A percentile compares a stretch with the other conserved stretches of the same genome.
phyloP scores from a whole-genome alignment of 768 basidiomycete genomes.

The Lactarius evosmus region DNA sequence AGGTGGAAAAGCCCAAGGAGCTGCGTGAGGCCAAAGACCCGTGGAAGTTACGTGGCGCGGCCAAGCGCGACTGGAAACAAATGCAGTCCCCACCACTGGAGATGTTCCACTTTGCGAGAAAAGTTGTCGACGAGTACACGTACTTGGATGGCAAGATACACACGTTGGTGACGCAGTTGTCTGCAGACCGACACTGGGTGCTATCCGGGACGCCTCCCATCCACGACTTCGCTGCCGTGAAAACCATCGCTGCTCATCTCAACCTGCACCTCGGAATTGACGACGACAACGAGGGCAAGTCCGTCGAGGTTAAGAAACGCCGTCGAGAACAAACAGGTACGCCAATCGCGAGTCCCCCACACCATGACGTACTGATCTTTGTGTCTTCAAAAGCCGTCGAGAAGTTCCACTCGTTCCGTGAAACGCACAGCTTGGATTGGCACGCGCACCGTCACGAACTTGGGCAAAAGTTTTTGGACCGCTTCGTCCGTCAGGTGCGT shows the following conservation, averaged over 20 bases:
- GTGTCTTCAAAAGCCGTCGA: constrained; percentile 63
- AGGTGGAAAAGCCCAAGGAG: constrained; percentile 34
- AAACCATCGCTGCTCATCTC: constrained; percentile 87
- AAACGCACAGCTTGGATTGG: constrained; percentile 90
- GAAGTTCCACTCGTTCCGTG: constrained; percentile 94
- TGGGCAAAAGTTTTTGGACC: constrained; percentile 79
- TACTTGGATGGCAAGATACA: constrained; percentile 82
- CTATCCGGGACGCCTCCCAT: constrained; percentile 96
- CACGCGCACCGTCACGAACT: constrained; percentile 81
- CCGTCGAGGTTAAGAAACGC: constrained; percentile 74
- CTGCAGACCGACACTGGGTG: constrained; percentile 85
- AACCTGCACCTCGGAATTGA: constrained; percentile 89
- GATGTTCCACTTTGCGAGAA: constrained; percentile 87
- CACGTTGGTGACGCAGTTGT: constrained; percentile 70
- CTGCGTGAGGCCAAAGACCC: constrained; percentile 59
- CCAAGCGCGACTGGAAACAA: constrained; percentile 69
- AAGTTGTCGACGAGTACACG: constrained; percentile 93
- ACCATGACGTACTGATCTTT: constrained; percentile 20
- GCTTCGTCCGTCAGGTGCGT: constrained; percentile 79
- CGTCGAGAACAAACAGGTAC: constrained; percentile 80
- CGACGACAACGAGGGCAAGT: constrained; percentile 79
- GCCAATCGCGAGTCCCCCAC: constrained; percentile 22
- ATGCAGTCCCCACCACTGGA: constrained; percentile 85
- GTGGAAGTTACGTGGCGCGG: constrained; percentile 67
- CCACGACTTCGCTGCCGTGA: constrained; percentile 84